Conservation (phyloP, 169 alveolate genomes). For the Eimeria praecox region DNA sequence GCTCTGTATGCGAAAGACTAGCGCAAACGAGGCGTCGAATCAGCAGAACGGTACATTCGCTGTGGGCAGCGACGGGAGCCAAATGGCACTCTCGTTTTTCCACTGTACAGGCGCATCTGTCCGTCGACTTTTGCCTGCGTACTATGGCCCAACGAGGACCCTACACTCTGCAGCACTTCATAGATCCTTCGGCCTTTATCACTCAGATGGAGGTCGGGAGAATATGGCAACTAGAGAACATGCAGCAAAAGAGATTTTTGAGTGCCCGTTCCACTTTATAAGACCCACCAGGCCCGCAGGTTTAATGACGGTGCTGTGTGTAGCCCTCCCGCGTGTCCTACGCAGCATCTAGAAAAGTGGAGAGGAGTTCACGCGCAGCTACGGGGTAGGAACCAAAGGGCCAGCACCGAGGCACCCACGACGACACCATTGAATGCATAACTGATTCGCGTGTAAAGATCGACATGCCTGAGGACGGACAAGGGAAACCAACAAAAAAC, state of each 20-base stretch:
- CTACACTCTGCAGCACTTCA: background rate
- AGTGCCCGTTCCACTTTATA: background rate
- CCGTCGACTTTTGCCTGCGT: background rate
- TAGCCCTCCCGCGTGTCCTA: background rate
- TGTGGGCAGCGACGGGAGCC: background rate
- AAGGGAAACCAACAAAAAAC: background rate
- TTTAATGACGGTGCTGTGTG: no score
- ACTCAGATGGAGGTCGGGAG: background rate
- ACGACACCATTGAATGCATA: background rate
- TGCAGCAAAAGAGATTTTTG: background rate
- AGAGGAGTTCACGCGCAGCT: background rate
- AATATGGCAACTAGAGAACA: background rate
- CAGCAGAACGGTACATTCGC: background rate
- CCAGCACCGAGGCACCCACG: slow-evolving; percentile 3
- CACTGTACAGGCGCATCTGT: background rate
- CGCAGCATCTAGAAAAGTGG: background rate
- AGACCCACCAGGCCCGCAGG: background rate
- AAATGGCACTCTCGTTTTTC: background rate
- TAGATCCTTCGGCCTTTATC: background rate
- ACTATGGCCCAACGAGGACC: background rate
- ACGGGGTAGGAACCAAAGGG: slow-evolving; percentile 34
- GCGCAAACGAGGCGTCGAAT: background rate
- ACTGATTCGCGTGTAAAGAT: slow-evolving; percentile 7
- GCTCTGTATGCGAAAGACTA: background rate
- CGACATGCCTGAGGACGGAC: background rate